Evolutionary conservation across 73 alveolate species (phyloP), one percentile per base, ranked within the genome.

Genomic region (Stentor coeruleus): DNA sequence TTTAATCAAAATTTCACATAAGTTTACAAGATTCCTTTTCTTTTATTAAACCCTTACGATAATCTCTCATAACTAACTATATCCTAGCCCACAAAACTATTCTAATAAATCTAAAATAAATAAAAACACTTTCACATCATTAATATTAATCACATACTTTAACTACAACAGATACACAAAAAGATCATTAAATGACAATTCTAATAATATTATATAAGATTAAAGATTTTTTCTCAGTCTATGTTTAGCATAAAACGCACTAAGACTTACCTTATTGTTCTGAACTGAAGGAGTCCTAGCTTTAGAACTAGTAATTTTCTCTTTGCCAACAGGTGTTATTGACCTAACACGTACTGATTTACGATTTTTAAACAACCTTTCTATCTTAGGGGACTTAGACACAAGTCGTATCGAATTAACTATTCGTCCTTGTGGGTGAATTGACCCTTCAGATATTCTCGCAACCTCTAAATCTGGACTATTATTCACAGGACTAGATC

Each of bases 321-420:
- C 40, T 40, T 66, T 66, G 15, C 37, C 37, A 20, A 66, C 2
- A 31, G 79, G 79, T 26, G 79, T 66, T 26, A 33, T 66, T 26
- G 79, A 66, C 41, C 79, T 66, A 11, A 66, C 79, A 20, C 79
- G n/a, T 1, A 66, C 37, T 26, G 20, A 20, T 66, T 66, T 66
- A 28, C 79, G n/a, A 20, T 33, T 31, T 66, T 66, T 66, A 14
- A 20, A 11, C 79, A 2, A 66, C 2, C 37, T 66, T 11, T 66
- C 79, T 1, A 20, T 66, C 33, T 66, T 20, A 20, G n/a, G 79
- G n/a, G 20, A 28, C 39, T 66, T 20, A 1, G 79, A 20, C 0
- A 66, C 33, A 2, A 66, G 66, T 49, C 66, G 6, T 49, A 49
- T 49, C 28, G 66, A 49, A 49, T 49, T 6, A 49, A 20, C 66